phyloP scores from a whole-genome alignment of 306 rosid genomes.

The Crataegus laevigata region DNA sequence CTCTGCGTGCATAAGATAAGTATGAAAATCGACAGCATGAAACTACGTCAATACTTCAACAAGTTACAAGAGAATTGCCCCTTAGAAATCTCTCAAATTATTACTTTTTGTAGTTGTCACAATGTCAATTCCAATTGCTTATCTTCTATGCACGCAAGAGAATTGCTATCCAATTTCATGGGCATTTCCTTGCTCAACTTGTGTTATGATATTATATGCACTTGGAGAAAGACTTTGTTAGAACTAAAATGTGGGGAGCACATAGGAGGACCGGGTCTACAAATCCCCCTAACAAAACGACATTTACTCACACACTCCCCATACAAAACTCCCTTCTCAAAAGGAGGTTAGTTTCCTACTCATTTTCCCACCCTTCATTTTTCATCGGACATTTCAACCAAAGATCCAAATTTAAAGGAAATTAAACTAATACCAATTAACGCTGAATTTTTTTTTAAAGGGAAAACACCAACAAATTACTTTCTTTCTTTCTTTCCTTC shows the following conservation, averaged over 20 bases:
- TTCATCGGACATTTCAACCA: constrained; percentile 35
- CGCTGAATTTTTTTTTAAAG: neutral
- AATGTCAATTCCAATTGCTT: neutral
- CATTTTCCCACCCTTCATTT: constrained; percentile 33
- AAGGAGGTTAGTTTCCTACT: constrained; percentile 30
- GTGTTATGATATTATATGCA: neutral
- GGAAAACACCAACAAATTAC: neutral
- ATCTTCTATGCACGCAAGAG: neutral
- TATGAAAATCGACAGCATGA: no score
- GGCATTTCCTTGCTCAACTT: neutral
- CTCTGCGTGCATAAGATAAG: no score
- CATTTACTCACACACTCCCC: constrained; percentile 45
- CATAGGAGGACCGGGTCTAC: constrained; percentile 54
- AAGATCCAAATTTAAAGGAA: constrained; percentile 63
- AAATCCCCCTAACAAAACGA: constrained; percentile 55
- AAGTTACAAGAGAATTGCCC: no score
- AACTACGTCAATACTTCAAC: no score
- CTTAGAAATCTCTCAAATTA: no score
- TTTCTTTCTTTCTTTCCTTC: no score
- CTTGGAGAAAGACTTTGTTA: constrained; percentile 16
- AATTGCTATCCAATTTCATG: neutral
- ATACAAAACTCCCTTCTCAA: constrained; percentile 51
- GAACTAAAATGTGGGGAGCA: constrained; percentile 17
- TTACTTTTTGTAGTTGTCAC: no score
- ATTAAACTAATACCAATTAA: neutral